Evolutionary conservation across 257 asterid species (phyloP).

Genomic region (Eustoma russellianum): DNA sequence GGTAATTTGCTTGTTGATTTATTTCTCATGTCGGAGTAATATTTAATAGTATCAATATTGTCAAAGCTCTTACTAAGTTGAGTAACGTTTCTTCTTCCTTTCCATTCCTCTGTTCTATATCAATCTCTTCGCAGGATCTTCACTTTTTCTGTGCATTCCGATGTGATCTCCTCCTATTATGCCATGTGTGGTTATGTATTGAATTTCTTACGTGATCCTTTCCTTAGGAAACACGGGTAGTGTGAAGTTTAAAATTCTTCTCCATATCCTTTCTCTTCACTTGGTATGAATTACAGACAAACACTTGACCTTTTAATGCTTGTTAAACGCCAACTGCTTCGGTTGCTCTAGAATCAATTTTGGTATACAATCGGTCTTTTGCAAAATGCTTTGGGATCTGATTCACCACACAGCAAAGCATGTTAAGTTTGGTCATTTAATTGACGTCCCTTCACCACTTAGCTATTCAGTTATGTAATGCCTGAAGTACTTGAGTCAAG

Average conservation of each 20-base stretch:
- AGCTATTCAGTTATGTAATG: no score
- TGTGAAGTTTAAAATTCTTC: background rate
- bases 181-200: background rate
- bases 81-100: constrained; percentile 1
- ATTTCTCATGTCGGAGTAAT: constrained; percentile 1
- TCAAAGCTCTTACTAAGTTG: constrained; percentile 2
- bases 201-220: background rate
- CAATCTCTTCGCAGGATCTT: constrained; percentile 9
- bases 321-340: background rate
- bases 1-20: constrained; percentile 8
- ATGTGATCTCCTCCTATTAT: constrained; percentile 1
- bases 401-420: no score
- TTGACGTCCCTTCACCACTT: no score
- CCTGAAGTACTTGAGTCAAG: no score
- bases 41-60: constrained; percentile 1
- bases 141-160: background rate
- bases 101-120: background rate
- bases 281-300: background rate
- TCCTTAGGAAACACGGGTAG: background rate
- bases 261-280: constrained; percentile 3
- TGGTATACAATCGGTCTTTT: background rate
- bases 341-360: background rate
- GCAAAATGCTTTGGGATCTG: no score
- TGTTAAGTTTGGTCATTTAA: no score
- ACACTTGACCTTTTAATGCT: background rate